Percentiles rank a stretch among this genome's conserved stretches.
phyloP scores from a whole-genome alignment of 2,329 filamentous ascomycete genomes.

The Lecanicillium sp. region DNA sequence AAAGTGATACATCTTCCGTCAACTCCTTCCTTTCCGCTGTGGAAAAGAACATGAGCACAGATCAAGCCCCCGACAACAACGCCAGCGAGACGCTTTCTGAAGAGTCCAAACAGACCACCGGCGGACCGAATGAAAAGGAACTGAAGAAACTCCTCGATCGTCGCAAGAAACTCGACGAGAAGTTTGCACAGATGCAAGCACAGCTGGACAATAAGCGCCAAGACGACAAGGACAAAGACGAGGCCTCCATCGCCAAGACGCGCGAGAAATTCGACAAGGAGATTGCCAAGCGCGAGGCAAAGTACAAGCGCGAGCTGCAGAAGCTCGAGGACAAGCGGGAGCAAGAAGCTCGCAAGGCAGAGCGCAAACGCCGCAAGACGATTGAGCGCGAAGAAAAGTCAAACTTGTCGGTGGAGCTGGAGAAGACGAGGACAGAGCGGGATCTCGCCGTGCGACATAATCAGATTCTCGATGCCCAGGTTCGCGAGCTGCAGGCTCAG shows the following conservation, averaged over 20 bases:
- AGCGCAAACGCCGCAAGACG: constrained; percentile 40
- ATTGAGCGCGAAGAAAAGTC: constrained; percentile 44
- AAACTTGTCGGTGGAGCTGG: constrained; percentile 42
- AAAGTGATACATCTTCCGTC: constrained; percentile 37
- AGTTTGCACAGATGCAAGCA: constrained; percentile 46
- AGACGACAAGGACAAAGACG: constrained; percentile 42
- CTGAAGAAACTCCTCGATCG: constrained; percentile 54
- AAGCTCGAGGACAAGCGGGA: constrained; percentile 57
- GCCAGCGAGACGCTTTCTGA: constrained; percentile 20
- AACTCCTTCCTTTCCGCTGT: constrained; percentile 41
- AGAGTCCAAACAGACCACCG: constrained; percentile 24
- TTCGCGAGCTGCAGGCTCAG: constrained; percentile 50
- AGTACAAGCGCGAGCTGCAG: constrained; percentile 53
- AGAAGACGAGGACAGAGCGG: constrained; percentile 39
- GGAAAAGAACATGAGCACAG: constrained; percentile 24
- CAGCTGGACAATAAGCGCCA: constrained; percentile 34
- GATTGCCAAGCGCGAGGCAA: constrained; percentile 57
- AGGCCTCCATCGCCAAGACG: constrained; percentile 43
- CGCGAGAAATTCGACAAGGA: constrained; percentile 57
- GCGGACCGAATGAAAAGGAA: constrained; percentile 45
- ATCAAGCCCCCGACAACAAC: constrained; percentile 17
- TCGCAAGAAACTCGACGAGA: constrained; percentile 53
- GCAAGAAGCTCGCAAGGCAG: constrained; percentile 53
- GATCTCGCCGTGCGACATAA: constrained; percentile 45
- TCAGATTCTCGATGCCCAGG: constrained; percentile 44